Percentiles rank a stretch among this genome's conserved stretches.
Evolutionary conservation across 2,329 filamentous ascomycete species (phyloP).

Genomic region (Calonectria pseudoreteaudii): DNA sequence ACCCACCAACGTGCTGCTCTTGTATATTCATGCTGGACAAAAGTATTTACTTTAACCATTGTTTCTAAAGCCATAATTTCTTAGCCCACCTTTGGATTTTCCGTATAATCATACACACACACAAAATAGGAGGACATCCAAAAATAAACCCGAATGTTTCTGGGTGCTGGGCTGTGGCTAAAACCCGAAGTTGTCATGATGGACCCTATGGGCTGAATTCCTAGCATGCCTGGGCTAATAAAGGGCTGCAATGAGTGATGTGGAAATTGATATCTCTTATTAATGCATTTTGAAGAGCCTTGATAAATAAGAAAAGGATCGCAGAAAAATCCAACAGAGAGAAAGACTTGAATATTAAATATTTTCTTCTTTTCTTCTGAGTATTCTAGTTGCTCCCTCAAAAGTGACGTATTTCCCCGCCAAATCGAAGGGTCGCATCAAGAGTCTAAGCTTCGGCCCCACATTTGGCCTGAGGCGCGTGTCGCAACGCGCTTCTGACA

Average conservation of each 20-base stretch:
- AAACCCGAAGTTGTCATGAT: background rate
- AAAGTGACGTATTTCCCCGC: background rate
- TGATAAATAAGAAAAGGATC: background rate
- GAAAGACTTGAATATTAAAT: no score
- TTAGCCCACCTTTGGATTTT: fast-evolving
- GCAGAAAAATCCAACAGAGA: background rate
- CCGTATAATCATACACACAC: no score
- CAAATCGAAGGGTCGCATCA: background rate
- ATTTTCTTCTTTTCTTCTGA: background rate
- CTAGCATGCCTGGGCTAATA: background rate
- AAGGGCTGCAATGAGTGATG: background rate
- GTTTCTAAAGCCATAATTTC: no score
- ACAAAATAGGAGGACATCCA: background rate
- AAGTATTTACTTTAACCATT: no score
- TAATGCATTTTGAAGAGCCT: background rate
- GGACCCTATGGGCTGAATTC: background rate
- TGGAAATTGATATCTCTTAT: background rate
- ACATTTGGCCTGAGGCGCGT: constrained; percentile 32
- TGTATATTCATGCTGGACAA: background rate
- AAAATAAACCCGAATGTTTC: background rate
- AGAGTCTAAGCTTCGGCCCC: constrained; percentile 34
- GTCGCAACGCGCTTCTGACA: constrained; percentile 37
- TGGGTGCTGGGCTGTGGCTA: background rate
- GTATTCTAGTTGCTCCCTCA: no score
- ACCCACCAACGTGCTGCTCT: background rate